A percentile compares a stretch with the other conserved stretches of the same genome.
These are phyloP conservation scores for Papilionanthe hybrid DNA, from an alignment of 116 monocot species.

Conservation along the genomic window DNA sequence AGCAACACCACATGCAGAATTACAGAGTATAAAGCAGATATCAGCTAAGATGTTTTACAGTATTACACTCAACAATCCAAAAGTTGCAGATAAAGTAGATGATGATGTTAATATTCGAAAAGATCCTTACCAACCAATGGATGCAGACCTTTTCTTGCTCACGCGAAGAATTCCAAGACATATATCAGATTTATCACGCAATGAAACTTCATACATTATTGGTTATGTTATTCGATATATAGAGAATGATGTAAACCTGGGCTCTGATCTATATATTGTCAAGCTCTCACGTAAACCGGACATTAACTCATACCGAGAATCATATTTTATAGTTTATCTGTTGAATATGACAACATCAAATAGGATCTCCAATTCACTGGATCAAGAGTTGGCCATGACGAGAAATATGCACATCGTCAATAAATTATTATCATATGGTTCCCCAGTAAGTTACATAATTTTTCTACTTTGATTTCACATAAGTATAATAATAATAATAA, in stretches of 20 bases:
- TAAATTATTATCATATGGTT: background rate
- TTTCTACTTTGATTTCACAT: background rate
- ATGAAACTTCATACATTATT: slow-evolving; percentile 1
- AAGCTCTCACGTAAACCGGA: background rate
- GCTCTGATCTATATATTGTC: no score
- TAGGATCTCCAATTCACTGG: slow-evolving; percentile 20
- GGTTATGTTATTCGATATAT: background rate
- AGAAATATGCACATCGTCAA: background rate
- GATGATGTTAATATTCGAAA: no score
- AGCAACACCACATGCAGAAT: no score
- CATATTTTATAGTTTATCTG: slow-evolving; percentile 18
- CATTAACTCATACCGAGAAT: background rate
- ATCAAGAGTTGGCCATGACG: background rate
- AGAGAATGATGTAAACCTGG: no score
- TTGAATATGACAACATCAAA: slow-evolving; percentile 18
- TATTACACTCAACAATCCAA: background rate
- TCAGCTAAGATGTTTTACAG: background rate
- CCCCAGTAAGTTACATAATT: background rate
- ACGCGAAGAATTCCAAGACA: background rate
- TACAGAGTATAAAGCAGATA: background rate
- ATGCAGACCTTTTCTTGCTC: slow-evolving; percentile 1
- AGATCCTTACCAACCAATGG: background rate
- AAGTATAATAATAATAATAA: no score
- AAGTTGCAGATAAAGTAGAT: no score
- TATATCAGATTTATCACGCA: background rate